Evolutionary conservation across 495 filamentous ascomycete species (phyloP), one percentile per base, ranked within the genome.

Genomic region (Tuber melanosporum): DNA sequence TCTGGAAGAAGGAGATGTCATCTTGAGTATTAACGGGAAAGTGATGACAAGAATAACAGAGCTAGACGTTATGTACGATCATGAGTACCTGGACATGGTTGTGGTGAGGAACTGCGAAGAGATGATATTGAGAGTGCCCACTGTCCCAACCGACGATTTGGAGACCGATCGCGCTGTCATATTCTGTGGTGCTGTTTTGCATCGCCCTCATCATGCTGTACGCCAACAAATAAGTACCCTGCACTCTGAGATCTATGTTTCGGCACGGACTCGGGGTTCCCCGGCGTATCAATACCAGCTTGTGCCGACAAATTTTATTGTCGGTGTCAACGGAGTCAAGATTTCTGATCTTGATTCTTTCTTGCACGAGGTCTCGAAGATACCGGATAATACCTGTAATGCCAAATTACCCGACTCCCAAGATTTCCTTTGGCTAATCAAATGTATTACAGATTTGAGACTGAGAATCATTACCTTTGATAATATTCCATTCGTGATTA

Each of bases 201-300:
- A 99, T 82, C 90, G 91, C 43, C 95, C 95, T 1, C 95, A 99
- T 85, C 94, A 97, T 83, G 96, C 96, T 57, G 95, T 99, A 4
- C 88, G 95, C 22, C 95, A 99, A 85, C 95, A 99, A 83, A 98
- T 99, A 83, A 92, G 90, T 82, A 95, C 95, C 83, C 87, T 99
- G n/a, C 94, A 97, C 82, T 94, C 92, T 77, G 94, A 97, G 85
- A 91, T 98, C n/a, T 99, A 99, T 84, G 93, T 99, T 42, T 94
- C 92, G 81, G 93, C 92, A 1, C 86, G 94, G 77, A 92, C 92
- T 70, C 84, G 94, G 69, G 95, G 95, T 42, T 93, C 91, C 0
- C 95, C 95, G 0, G 90, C 95, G 0, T 97, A 94, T 83, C 92
- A 95, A 84, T 99, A 98, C 83, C 93, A 93, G 14, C 89, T 99